A percentile compares a stretch with the other conserved stretches of the same genome.
These are phyloP conservation scores for Trypanosoma vivax DNA, from an alignment of 208 protist species.

Conservation along the genomic window DNA sequence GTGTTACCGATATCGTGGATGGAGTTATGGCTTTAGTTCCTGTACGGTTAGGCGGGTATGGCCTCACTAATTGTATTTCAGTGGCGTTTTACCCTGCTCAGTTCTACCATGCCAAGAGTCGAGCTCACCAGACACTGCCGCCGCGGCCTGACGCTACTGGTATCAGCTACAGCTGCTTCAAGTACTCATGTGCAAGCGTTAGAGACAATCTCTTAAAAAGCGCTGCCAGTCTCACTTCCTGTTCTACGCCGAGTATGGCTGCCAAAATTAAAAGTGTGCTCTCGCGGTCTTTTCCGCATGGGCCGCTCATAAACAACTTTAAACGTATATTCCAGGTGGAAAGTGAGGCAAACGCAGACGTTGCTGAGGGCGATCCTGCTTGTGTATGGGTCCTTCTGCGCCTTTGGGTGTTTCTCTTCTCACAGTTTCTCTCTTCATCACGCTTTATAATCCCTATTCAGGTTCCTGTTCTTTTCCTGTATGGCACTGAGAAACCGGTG, in stretches of 20 bases:
- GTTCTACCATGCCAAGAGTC: constrained; percentile 6
- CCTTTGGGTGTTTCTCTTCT: constrained; percentile 18
- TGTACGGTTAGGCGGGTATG: neutral
- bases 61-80: neutral
- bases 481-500: constrained; percentile 41
- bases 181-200: too few species aligned
- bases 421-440: constrained; percentile 26
- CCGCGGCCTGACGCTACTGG: neutral
- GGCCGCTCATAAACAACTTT: too few species aligned
- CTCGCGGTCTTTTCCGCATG: neutral
- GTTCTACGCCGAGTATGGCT: too few species aligned
- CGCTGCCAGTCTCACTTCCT: too few species aligned
- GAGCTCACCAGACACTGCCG: neutral
- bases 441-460: constrained; percentile 54
- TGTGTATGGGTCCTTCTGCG: constrained; percentile 43
- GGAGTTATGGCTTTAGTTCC: neutral
- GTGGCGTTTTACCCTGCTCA: neutral
- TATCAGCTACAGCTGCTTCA: constrained; percentile 2
- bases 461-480: constrained; percentile 65
- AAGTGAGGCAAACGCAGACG: neutral
- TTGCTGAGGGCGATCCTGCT: constrained; percentile 10
- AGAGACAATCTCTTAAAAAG: too few species aligned
- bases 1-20: constrained; percentile 1
- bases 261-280: too few species aligned
- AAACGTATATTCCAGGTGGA: too few species aligned